Base-by-base conservation (phyloP, 257 asterid species). In the Cordia subcordata region DNA sequence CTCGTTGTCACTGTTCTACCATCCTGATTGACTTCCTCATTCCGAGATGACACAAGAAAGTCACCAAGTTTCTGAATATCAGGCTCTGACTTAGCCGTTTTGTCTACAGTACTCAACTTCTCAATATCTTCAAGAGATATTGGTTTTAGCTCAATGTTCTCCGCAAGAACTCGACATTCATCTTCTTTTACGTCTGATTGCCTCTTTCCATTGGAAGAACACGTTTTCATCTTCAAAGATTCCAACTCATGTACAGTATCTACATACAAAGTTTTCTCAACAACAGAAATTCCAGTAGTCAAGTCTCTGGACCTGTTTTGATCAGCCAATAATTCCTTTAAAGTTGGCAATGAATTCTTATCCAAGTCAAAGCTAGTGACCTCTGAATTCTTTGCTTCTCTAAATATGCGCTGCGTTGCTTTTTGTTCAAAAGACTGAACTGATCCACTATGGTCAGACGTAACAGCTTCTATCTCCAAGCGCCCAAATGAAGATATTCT, bases 231-330 rank as follows among this genome's bases (percentile, higher is more conserved):
- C 21, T 46, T 65, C 23, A 68, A 66, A 58, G 75, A 51, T 60
- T 75, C 76, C 57, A 64, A 77, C 47, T 60, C 74, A 57, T 78
- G 85, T 51, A 75, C 64, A 13, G 77, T 79, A 76, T 87, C 95
- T 15, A 82, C 74, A 57, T 81, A 76, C 18, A 88, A 68, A 60
- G 88, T 85, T 80, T 82, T 88, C 82, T 86, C 99, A 20, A 68
- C 62, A 12, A 20, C 78, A 17, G 70, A 70, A 57, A 49, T 74
- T 18, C 53, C 67, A 3, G 72, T 46, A 60, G 67, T 75, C 22
- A 37, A 49, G 75, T 64, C 79, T 27, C 51, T 61, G 35, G 33
- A 42, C 15, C 54, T 35, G 62, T 57, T 74, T 23, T 67, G 62
- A 69, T 75, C 80, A 55, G 79, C 75, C 74, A 81, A 57, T 54